A percentile compares a stretch with the other conserved stretches of the same genome.
Evolutionary conservation across 345 rosid species (phyloP).

Genomic region (Ricinus communis): DNA sequence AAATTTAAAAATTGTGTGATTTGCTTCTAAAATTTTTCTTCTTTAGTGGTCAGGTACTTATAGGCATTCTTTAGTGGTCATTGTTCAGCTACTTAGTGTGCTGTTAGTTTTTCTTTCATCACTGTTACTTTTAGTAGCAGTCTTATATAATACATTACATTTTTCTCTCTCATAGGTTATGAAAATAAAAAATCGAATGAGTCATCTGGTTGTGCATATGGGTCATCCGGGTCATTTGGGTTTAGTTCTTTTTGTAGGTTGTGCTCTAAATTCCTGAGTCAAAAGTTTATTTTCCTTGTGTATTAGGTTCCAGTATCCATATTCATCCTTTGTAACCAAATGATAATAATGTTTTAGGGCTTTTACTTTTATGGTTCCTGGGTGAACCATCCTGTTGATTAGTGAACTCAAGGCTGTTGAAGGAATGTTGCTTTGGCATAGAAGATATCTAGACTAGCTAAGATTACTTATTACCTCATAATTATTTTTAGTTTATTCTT

Average conservation of each 20-base stretch:
- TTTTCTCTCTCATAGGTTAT: conserved; percentile 5
- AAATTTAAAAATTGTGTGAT: conserved; percentile 11
- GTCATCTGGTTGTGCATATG: background rate
- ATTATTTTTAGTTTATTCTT: background rate
- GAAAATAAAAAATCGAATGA: background rate
- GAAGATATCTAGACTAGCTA: background rate
- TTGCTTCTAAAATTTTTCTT: conserved; percentile 4
- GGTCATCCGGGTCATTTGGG: too few species aligned
- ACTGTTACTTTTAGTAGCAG: background rate
- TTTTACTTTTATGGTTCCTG: conserved; percentile 10
- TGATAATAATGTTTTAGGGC: conserved; percentile 1
- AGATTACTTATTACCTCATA: background rate
- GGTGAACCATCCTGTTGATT: background rate
- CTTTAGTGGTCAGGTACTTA: background rate
- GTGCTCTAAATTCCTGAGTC: background rate
- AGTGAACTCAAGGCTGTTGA: background rate
- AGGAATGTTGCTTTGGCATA: background rate
- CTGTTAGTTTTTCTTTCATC: background rate
- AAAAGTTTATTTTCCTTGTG: background rate
- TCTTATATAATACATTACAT: background rate
- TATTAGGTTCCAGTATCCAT: background rate
- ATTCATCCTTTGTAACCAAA: conserved; percentile 4
- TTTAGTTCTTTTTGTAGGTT: background rate
- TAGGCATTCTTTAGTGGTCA: background rate
- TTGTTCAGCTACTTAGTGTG: background rate